Evolutionary conservation across 345 rosid species (phyloP).

Genomic region (Lepidium aucheri): DNA sequence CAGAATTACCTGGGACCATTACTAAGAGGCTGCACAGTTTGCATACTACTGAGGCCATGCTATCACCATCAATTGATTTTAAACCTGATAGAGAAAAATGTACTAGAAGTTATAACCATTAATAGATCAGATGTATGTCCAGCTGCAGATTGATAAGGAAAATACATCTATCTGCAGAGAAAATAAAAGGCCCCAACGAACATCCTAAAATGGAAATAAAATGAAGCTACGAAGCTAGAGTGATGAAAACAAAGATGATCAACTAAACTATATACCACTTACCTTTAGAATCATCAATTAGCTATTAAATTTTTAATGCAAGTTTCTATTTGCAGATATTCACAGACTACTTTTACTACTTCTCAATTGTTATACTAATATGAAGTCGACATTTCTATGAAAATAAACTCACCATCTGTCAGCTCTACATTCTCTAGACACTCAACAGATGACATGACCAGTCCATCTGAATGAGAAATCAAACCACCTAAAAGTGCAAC

Average conservation of each 20-base stretch:
- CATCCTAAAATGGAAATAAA: background rate
- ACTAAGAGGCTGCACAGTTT: slow-evolving; percentile 76
- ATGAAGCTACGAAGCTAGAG: background rate
- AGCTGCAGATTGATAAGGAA: no score
- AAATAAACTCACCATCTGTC: slow-evolving; percentile 48
- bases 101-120: background rate
- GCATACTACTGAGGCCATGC: slow-evolving; percentile 42
- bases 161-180: no score
- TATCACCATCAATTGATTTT: slow-evolving; percentile 42
- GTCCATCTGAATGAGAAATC: slow-evolving; percentile 68
- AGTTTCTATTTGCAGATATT: background rate
- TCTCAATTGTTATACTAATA: background rate
- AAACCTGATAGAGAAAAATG: slow-evolving; percentile 34
- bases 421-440: slow-evolving; percentile 42
- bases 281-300: background rate
- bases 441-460: slow-evolving; percentile 52
- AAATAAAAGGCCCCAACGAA: background rate
- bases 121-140: background rate
- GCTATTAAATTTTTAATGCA: background rate
- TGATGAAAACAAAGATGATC: background rate
- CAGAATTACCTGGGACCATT: slow-evolving; percentile 61
- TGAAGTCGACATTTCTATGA: background rate
- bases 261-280: background rate
- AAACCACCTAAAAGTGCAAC: slow-evolving; percentile 73
- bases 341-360: background rate